Conservation (phyloP, 306 rosid species). For the Trichosanthes truncata region DNA sequence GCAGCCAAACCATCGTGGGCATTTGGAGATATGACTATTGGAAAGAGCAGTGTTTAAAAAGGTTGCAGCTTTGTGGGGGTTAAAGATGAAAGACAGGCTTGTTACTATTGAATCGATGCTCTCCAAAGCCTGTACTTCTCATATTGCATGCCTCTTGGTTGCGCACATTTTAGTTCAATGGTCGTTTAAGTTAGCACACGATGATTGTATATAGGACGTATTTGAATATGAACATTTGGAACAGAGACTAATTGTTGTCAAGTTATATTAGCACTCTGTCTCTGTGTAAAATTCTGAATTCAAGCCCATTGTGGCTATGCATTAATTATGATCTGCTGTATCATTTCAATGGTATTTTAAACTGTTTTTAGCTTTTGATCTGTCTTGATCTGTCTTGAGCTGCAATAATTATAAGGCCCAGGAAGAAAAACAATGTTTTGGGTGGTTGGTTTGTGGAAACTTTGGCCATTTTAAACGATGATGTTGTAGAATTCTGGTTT, state of each 20-base stretch:
- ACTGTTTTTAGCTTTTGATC: background rate
- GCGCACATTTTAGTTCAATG: background rate
- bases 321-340: conserved; percentile 1
- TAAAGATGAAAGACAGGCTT: background rate
- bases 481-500: background rate
- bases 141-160: background rate
- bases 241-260: conserved; percentile 7
- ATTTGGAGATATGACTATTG: conserved; percentile 20
- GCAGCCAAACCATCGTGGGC: conserved; percentile 33
- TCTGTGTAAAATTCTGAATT: background rate
- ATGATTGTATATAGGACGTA: background rate
- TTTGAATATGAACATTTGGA: background rate
- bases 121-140: background rate
- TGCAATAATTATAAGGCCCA: background rate
- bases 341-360: background rate
- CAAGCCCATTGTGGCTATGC: conserved; percentile 1
- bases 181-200: background rate
- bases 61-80: background rate
- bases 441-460: background rate
- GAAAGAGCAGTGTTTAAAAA: conserved; percentile 39
- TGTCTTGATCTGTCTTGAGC: background rate
- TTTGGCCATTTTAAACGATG: background rate
- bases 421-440: background rate
- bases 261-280: background rate
- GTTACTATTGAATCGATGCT: background rate